Percentiles rank a stretch among this genome's conserved stretches.
Evolutionary conservation across 139 green algal genomes (phyloP).

Genomic region (Asterochloris sp.): DNA sequence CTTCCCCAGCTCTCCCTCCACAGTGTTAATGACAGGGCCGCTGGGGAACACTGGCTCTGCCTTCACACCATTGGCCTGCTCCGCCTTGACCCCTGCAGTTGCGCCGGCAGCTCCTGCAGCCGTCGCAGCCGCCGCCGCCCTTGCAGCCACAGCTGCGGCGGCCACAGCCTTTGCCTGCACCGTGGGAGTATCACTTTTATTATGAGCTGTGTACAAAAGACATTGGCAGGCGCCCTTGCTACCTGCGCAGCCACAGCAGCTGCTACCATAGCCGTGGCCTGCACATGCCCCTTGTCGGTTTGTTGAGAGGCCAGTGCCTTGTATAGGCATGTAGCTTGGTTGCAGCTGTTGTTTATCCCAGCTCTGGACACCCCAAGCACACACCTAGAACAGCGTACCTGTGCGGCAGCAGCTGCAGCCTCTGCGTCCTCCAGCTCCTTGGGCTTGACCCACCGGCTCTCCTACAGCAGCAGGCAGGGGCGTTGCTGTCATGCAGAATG

Average conservation of each 20-base stretch:
- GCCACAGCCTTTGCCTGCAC: slow-evolving; percentile 74
- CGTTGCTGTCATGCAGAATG: slow-evolving; percentile 20
- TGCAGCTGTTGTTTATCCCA: too few species aligned
- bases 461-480: slow-evolving; percentile 24
- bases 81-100: not conserved
- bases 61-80: not conserved
- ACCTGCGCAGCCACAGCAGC: too few species aligned
- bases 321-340: too few species aligned
- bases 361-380: too few species aligned
- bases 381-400: not conserved
- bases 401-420: slow-evolving; percentile 1
- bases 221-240: too few species aligned
- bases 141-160: slow-evolving; percentile 13
- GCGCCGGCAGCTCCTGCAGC: slow-evolving; percentile 2
- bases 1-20: too few species aligned
- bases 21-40: too few species aligned
- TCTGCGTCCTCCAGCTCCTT: slow-evolving; percentile 59
- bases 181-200: slow-evolving; percentile 22
- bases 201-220: too few species aligned
- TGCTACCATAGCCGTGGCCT: too few species aligned
- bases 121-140: too few species aligned
- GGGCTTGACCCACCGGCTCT: slow-evolving; percentile 81
- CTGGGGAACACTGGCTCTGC: not conserved
- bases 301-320: too few species aligned
- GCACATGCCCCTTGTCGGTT: too few species aligned